phyloP scores from a whole-genome alignment of 345 rosid species.

The Arabidopsis suecica region DNA sequence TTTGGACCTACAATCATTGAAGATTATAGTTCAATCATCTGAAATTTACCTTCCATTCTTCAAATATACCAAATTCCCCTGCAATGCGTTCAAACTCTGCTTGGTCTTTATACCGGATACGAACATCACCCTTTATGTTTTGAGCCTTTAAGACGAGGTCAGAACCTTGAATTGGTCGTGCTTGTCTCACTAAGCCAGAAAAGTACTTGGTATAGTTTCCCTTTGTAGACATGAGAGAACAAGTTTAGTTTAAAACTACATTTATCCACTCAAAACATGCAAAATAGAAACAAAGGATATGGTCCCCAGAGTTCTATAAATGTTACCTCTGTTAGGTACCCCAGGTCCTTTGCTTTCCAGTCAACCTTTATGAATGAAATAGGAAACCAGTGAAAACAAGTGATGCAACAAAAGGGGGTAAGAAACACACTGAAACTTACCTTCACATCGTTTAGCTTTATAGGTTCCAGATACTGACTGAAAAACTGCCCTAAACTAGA shows the following conservation, averaged over 20 bases:
- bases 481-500: constrained; percentile 97
- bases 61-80: constrained; percentile 84
- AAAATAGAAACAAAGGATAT: constrained; percentile 15
- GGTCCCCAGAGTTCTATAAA: constrained; percentile 17
- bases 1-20: constrained; percentile 22
- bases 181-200: constrained; percentile 68
- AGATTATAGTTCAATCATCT: constrained; percentile 7
- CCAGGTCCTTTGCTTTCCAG: constrained; percentile 88
- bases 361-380: constrained; percentile 63
- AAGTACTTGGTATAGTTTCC: constrained; percentile 69
- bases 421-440: constrained; percentile 47
- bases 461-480: constrained; percentile 85
- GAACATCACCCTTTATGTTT: constrained; percentile 72
- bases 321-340: constrained; percentile 85
- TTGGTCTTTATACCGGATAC: constrained; percentile 73
- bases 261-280: constrained; percentile 16
- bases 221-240: constrained; percentile 51
- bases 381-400: constrained; percentile 19
- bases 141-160: constrained; percentile 71
- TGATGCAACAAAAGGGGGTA: constrained; percentile 29
- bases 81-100: constrained; percentile 79
- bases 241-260: constrained; percentile 24
- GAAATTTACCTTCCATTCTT: constrained; percentile 89
- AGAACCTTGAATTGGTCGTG: constrained; percentile 67
- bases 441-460: constrained; percentile 86